phyloP scores from a whole-genome alignment of 306 rosid species.

The Betula pendula region DNA sequence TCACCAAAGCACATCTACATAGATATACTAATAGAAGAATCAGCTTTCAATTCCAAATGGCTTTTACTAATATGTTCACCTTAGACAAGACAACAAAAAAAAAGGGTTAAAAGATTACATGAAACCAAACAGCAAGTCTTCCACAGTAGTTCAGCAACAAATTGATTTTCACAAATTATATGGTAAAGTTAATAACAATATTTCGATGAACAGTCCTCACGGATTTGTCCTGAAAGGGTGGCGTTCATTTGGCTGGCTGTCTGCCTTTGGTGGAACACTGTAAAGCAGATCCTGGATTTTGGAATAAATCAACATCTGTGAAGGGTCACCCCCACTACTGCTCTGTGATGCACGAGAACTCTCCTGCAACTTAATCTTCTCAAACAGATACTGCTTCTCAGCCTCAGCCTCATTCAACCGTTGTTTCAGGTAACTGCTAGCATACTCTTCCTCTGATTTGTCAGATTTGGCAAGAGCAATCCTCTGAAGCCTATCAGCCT shows the following conservation, averaged over 20 bases:
- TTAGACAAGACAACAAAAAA: slow-evolving; percentile 13
- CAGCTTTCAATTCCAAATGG: slow-evolving; percentile 22
- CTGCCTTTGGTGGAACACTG: slow-evolving; percentile 60
- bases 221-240: slow-evolving; percentile 67
- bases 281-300: slow-evolving; percentile 88
- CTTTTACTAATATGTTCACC: slow-evolving; percentile 22
- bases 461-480: slow-evolving; percentile 91
- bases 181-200: slow-evolving; percentile 22
- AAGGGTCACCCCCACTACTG: slow-evolving; percentile 74
- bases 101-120: slow-evolving; percentile 27
- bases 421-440: slow-evolving; percentile 85
- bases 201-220: slow-evolving; percentile 36
- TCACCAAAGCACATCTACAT: slow-evolving; percentile 14
- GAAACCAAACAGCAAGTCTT: slow-evolving; percentile 26
- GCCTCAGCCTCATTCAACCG: slow-evolving; percentile 91
- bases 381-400: slow-evolving; percentile 92
- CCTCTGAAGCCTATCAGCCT: slow-evolving; percentile 91
- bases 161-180: slow-evolving; percentile 17
- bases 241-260: slow-evolving; percentile 63
- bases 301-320: slow-evolving; percentile 67
- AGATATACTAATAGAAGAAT: slow-evolving; percentile 25
- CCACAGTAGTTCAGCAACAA: slow-evolving; percentile 27
- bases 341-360: slow-evolving; percentile 72
- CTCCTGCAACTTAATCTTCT: slow-evolving; percentile 97
- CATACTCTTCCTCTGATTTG: slow-evolving; percentile 95